Base-by-base conservation (phyloP, 75 land plant genomes). In the Larix kaempferi region DNA sequence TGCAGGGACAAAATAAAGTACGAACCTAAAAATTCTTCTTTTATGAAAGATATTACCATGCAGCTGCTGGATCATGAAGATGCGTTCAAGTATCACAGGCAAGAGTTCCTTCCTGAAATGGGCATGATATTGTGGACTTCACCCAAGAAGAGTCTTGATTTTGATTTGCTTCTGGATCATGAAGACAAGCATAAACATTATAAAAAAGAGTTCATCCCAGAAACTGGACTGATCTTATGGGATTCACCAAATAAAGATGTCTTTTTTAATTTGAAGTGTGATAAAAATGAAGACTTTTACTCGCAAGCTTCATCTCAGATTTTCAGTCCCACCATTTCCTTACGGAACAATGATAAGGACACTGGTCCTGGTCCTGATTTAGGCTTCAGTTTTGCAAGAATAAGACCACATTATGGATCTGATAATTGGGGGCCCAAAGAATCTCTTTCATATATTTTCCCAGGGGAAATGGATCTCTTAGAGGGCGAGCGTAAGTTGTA, bases 181-280 rank as follows among this genome's bases (percentile, higher is more conserved):
- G 49, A 67, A 67, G 49, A 67, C 44, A 67, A 67, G 49, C 71
- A 67, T 37, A 67, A 39, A 44, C 23, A 67, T 67, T 39, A 37
- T 39, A 44, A 67, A 67, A 21, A 67, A 39, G 44, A 67, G 39
- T 37, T n/a, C 21, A 15, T 39, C n/a, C 49, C 71, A 37, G 71
- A 35, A 39, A 67, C 37, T 44, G 39, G 22, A 17, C 6, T 21
- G n/a, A 41, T 67, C n/a, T 67, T 67, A 11, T 67, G 71, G 71
- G 71, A 19, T 67, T 67, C 71, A 67, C 39, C 71, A 19, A 27
- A 39, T 67, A 21, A 67, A 35, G 44, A 67, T 67, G 22, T 67
- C 6, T 44, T 44, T 44, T 44, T 44, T 6, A 44, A 44, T 67
- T 22, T 16, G 33, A 67, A 39, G 22, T 37, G 71, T 67, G 71